phyloP scores from a whole-genome alignment of 139 green algal species.

The Gonium pectorale region DNA sequence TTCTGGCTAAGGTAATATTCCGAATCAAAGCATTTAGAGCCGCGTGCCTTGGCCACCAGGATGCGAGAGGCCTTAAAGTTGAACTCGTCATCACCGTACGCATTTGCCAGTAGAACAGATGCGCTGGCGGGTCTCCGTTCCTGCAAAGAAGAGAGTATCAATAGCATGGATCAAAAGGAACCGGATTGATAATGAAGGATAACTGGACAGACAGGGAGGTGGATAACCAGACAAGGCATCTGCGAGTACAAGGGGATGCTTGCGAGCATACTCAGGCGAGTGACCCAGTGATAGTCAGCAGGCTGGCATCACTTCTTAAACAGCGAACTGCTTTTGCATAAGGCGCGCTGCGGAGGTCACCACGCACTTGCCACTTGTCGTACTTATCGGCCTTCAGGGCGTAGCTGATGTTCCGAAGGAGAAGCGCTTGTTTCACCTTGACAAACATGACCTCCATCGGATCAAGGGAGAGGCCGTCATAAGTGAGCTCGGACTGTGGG shows the following conservation, averaged over 20 bases:
- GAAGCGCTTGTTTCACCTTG: conserved; percentile 79
- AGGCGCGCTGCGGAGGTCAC: no score
- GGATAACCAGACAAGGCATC: no score
- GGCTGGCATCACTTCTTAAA: no score
- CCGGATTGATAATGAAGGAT: no score
- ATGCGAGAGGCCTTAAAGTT: conserved; percentile 42
- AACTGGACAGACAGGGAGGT: no score
- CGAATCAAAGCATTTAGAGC: conserved; percentile 73
- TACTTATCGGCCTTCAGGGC: conserved; percentile 62
- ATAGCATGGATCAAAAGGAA: not conserved
- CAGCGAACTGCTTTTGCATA: no score
- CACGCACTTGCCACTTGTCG: conserved; percentile 55
- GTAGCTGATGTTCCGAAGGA: conserved; percentile 50
- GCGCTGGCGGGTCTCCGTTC: not conserved
- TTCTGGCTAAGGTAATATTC: conserved; percentile 68
- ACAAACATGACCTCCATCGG: conserved; percentile 86
- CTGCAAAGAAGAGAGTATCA: not conserved
- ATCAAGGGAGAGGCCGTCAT: conserved; percentile 78
- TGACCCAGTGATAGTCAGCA: no score
- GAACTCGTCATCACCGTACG: not conserved
- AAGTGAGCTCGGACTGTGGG: conserved; percentile 47
- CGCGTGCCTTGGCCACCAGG: conserved; percentile 54
- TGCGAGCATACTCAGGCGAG: no score
- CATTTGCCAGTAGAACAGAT: not conserved
- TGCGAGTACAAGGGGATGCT: no score